Evolutionary conservation across 2,329 filamentous ascomycete species (phyloP), one percentile per base, ranked within the genome.

Genomic region (Beauveria asiatica): DNA sequence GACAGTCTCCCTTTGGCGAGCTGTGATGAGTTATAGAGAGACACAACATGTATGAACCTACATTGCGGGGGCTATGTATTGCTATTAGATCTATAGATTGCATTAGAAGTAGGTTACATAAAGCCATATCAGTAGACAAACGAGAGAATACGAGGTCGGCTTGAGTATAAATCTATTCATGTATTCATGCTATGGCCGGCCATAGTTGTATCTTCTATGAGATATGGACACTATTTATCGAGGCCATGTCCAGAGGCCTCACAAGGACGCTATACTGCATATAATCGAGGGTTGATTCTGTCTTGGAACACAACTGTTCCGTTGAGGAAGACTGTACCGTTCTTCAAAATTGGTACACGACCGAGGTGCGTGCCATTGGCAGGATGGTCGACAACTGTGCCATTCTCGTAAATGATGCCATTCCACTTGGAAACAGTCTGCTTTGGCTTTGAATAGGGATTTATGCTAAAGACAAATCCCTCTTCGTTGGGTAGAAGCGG

Each of bases 341-440:
- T 69, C 19, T 53, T 65, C 8, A 72, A 51, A 3, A 69, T 46
- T 10, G 62, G 54, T 2, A 62, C 59, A 1, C 65, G 64, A 0
- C 67, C 67, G 5, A 61, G 64, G 23, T 66, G 66, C 10, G 66
- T 61, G 21, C 45, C 49, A 13, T 62, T 53, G 7, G 64, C 64
- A n/a, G 68, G 68, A n/a, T 65, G 17, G 11, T 72, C 56, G 2
- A 65, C 44, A 9, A 65, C 59, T 1, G 69, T 70, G 1, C 70
- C 70, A 45, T 72, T 70, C 16, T 68, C 68, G 27, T 66, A 72
- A n/a, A 70, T 65, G 57, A 72, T 66, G 3, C 70, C 70, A 8
- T 69, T 70, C 67, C 67, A 72, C 3, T 55, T 7, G 10, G 60
- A 45, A 2, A 48, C 33, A 13, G 64, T 5, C 10, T 50, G 27